Evolutionary conservation across 2,329 filamentous ascomycete genomes (phyloP).

Genomic region (Penicillium polonicum): DNA sequence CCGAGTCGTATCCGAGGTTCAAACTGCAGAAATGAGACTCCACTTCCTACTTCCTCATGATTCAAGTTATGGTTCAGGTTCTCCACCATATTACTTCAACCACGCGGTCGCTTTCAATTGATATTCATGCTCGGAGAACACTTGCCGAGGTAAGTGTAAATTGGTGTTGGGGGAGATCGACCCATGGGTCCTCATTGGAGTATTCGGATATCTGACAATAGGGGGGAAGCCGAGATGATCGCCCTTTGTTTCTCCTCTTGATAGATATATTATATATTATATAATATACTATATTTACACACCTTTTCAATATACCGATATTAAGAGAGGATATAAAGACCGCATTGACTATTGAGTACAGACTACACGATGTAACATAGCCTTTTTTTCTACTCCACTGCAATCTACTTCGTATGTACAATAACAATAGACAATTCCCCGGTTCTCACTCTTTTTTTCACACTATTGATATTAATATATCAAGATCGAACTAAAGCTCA

Average conservation of each 20-base stretch:
- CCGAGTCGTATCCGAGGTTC: neutral
- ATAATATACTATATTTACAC: neutral
- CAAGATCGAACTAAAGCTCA: neutral
- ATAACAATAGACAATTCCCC: neutral
- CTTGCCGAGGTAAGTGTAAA: neutral
- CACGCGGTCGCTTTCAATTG: neutral
- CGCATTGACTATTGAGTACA: neutral
- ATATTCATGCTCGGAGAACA: neutral
- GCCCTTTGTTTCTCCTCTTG: neutral
- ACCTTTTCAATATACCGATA: neutral
- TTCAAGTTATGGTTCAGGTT: neutral
- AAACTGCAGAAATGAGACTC: neutral
- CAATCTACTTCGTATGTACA: neutral
- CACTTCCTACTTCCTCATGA: neutral
- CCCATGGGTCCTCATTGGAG: neutral
- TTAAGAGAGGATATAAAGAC: neutral
- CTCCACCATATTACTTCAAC: neutral
- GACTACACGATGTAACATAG: neutral
- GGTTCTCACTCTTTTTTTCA: neutral
- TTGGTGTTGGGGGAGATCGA: constrained; percentile 1
- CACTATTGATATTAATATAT: constrained; percentile 3
- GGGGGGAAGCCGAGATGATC: neutral
- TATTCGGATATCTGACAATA: neutral
- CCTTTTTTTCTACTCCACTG: neutral
- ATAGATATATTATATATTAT: neutral